phyloP scores from a whole-genome alignment of 2,329 filamentous ascomycete genomes.

The Colletotrichum sp. region DNA sequence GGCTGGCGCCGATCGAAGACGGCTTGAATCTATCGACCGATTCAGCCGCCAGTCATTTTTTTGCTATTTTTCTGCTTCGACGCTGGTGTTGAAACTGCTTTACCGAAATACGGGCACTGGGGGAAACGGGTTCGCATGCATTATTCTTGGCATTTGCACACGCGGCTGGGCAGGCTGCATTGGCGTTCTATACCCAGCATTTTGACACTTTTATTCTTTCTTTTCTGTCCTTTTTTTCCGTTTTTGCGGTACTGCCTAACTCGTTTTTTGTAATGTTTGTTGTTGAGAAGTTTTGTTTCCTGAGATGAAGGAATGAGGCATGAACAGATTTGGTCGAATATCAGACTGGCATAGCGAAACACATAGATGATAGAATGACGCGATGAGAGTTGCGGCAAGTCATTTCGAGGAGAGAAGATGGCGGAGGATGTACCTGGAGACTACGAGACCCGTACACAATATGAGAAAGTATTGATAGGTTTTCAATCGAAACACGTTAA shows the following conservation, averaged over 20 bases:
- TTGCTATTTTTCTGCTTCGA: neutral
- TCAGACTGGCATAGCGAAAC: conserved; percentile 16
- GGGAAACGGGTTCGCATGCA: neutral
- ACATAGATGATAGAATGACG: conserved; percentile 13
- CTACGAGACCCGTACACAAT: neutral
- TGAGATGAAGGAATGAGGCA: neutral
- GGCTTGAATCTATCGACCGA: neutral
- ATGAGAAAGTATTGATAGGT: conserved; percentile 1
- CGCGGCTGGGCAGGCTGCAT: conserved; percentile 12
- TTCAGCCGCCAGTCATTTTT: neutral
- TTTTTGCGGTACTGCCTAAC: neutral
- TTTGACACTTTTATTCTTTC: neutral
- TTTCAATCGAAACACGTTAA: neutral
- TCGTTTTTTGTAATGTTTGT: conserved; percentile 7
- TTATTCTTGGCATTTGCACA: conserved; percentile 11
- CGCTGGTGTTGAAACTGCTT: neutral
- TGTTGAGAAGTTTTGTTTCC: neutral
- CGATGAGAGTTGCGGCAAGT: neutral
- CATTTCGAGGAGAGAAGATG: neutral
- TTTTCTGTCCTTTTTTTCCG: neutral
- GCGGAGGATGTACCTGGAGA: neutral
- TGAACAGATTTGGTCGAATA: neutral
- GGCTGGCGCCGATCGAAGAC: conserved; percentile 12
- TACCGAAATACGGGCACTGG: neutral
- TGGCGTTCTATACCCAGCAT: conserved; percentile 23